Conservation (phyloP, 768 basidiomycete species). For the Pleurotus djamor region DNA sequence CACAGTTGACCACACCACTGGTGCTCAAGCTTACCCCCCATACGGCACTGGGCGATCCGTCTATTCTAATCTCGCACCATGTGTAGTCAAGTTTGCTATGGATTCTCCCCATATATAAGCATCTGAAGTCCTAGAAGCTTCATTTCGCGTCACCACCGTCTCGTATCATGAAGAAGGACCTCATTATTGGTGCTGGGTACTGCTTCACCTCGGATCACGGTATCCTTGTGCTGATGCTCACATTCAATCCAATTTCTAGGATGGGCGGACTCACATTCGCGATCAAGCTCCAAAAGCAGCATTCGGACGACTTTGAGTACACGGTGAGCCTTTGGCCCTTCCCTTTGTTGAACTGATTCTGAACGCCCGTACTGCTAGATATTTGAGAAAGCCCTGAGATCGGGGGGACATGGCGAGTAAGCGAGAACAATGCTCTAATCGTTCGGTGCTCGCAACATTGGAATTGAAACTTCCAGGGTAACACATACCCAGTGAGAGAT, state of each 20-base stretch:
- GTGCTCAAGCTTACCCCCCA: no score
- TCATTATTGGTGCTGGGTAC: constrained; percentile 5
- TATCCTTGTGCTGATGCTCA: not conserved
- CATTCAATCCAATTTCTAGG: constrained; percentile 19
- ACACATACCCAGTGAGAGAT: constrained; percentile 18
- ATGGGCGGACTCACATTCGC: constrained; percentile 40
- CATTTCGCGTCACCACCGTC: not conserved
- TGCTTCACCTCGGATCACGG: not conserved
- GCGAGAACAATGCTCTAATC: constrained; percentile 2
- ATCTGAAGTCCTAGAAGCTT: no score
- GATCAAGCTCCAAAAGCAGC: constrained; percentile 30
- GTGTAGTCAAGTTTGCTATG: no score
- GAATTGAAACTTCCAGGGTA: constrained; percentile 16
- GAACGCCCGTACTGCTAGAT: constrained; percentile 28
- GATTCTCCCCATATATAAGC: not conserved
- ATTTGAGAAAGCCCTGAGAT: constrained; percentile 40
- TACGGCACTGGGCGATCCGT: no score
- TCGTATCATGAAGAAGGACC: not conserved
- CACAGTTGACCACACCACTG: no score
- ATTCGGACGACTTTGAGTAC: constrained; percentile 35
- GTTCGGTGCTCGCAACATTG: not conserved
- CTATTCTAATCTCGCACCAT: no score
- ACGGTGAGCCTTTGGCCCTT: constrained; percentile 20
- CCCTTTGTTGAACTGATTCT: not conserved
- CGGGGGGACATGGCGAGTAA: constrained; percentile 53